Base-by-base conservation (phyloP, 345 rosid genomes). In the Carallia pectinifolia region DNA sequence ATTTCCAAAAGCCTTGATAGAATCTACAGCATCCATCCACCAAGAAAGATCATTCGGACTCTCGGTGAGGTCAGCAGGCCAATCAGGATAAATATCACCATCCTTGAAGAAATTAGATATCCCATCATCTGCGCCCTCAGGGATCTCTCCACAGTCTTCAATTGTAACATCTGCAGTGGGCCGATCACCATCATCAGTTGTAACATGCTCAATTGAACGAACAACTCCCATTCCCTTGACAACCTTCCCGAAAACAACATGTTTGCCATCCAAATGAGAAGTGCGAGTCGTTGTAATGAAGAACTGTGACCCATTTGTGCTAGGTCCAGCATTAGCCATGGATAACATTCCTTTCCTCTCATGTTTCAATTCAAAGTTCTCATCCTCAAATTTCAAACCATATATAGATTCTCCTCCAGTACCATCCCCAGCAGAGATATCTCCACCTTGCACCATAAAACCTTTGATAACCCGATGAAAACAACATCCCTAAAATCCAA, bases 281-380 rank as follows among this genome's bases (percentile, higher is more conserved):
- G 96, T 85, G 0, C 96, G 88, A 0, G 97, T 82, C 0, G 98
- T 92, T 5, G 99, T 92, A 67, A 95, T 89, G 79, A 95, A 92
- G 85, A 92, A 95, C 87, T 92, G 97, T 44, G 99, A 95, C 0
- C 89, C 96, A 69, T 95, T 95, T n/a, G 99, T 95, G 82, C 92
- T 70, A 13, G 94, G 84, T 33, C 97, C 98, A 55, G 91, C 61
- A 70, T 90, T 95, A 33, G 96, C 97, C 99, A 95, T 92, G 2
- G 99, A 90, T 16, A 95, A 68, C 91, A 92, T 89, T 58, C 99
- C 98, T 76, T 92, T 92, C 77, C 97, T 85, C 83, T 95, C 99
- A 74, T 95, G 99, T 69, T 95, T 95, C 70, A 89, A 9, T 2
- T 87, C 90, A 62, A 92, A 92, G 59, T 89, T 92, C 78, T 95